These are phyloP conservation scores for Vigna unguiculata DNA, from an alignment of 306 rosid species.

Conservation along the genomic window DNA sequence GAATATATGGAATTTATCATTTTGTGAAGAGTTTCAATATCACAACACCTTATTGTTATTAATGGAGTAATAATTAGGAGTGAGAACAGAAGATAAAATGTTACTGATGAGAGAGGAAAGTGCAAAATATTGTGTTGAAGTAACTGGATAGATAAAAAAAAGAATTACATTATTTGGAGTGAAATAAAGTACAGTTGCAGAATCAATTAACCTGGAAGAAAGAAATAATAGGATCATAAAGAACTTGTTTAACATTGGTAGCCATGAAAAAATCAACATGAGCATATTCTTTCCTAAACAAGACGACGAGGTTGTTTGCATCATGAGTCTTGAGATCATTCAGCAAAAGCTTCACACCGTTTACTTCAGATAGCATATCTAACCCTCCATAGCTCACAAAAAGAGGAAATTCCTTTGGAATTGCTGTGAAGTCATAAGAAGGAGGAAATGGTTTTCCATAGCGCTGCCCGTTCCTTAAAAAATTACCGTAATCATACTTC, in stretches of 20 bases:
- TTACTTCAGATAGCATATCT: slow-evolving; percentile 58
- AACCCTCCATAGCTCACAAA: slow-evolving; percentile 60
- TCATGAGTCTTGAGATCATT: slow-evolving; percentile 57
- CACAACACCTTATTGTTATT: too few relatives aligned
- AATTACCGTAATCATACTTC: slow-evolving; percentile 59
- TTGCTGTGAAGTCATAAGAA: slow-evolving; percentile 53
- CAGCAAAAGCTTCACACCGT: slow-evolving; percentile 62
- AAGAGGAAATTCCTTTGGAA: slow-evolving; percentile 68
- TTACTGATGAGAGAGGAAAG: background rate
- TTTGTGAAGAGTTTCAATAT: too few relatives aligned
- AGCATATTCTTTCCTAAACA: slow-evolving; percentile 59
- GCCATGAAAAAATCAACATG: slow-evolving; percentile 69
- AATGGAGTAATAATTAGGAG: too few relatives aligned
- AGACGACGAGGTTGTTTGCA: slow-evolving; percentile 52
- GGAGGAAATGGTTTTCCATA: slow-evolving; percentile 71
- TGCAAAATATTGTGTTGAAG: background rate
- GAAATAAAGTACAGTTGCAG: too few relatives aligned
- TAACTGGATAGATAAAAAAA: background rate
- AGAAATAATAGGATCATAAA: slow-evolving; percentile 63
- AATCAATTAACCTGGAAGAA: slow-evolving; percentile 53
- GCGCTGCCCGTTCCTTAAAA: slow-evolving; percentile 47
- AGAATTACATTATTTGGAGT: too few relatives aligned
- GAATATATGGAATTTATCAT: too few relatives aligned
- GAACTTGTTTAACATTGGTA: slow-evolving; percentile 56
- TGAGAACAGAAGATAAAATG: too few relatives aligned